phyloP scores from a whole-genome alignment of 192 early-diverging fungal genomes.

The Funneliformis geosporum region DNA sequence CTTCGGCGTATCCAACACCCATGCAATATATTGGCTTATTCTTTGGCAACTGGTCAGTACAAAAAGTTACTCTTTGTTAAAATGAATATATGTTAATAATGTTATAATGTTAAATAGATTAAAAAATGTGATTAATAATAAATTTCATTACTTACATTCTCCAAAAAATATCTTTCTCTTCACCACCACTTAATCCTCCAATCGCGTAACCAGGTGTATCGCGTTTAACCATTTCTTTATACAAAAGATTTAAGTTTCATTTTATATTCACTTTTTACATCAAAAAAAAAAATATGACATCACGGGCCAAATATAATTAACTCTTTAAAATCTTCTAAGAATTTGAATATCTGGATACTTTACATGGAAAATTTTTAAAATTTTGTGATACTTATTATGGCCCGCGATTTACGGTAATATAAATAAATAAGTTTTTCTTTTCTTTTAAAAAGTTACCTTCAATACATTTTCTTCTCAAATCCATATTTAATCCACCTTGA shows the following conservation, averaged over 20 bases:
- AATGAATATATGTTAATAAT: no score
- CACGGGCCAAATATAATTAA: no score
- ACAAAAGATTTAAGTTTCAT: no score
- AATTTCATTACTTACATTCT: conserved; percentile 51
- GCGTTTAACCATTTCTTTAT: conserved; percentile 72
- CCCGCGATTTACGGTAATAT: not conserved
- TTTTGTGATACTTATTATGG: no score
- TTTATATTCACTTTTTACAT: no score
- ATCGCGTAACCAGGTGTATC: conserved; percentile 84
- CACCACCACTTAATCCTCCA: conserved; percentile 84
- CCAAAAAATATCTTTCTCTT: conserved; percentile 87
- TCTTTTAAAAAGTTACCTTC: conserved; percentile 32
- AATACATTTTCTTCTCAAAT: conserved; percentile 70
- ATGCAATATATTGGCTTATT: conserved; percentile 90
- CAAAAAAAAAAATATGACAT: no score
- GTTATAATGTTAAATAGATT: no score
- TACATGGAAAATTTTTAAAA: no score
- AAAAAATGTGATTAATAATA: conserved; percentile 41
- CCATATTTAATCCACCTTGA: conserved; percentile 77
- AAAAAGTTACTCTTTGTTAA: conserved; percentile 69
- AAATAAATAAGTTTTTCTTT: not conserved
- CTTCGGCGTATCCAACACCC: conserved; percentile 86
- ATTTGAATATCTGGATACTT: no score
- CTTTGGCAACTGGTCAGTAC: conserved; percentile 78
- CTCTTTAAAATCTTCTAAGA: no score